Base-by-base conservation (phyloP, 2,329 filamentous ascomycete genomes). In the Monilinia polystroma region DNA sequence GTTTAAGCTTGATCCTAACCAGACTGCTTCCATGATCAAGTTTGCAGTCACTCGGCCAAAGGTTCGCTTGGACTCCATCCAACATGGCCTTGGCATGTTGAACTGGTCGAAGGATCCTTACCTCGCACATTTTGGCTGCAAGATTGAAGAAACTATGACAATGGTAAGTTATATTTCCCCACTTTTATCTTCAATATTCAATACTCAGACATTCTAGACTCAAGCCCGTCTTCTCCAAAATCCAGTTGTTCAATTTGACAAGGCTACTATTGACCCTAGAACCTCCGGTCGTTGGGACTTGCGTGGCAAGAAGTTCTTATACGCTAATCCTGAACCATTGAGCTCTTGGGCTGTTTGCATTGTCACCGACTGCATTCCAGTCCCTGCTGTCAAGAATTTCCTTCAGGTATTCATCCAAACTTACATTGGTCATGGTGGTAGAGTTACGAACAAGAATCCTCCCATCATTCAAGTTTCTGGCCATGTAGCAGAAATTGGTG, bases 21-120 rank as follows among this genome's bases (percentile, higher is more conserved):
- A 79, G 79, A 97, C 94, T 0, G 81, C 89, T 0, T 79, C 84
- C 6, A 99, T 99, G 95, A 97, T 99, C 80, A 94, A 90, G 77
- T 92, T 94, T 73, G 93, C 94, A 0, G 94, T 97, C 5, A 92
- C 90, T 7, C 84, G 89, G 1, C 95, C 95, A 0, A 76, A 77
- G 0, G 76, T 87, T 41, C 90, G 95, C n/a, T 85, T 86, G 71
- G 72, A 76, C 0, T 86, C 90, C 26, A 93, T 98, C 72, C 79
- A 87, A 59, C 76, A 84, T 4, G 90, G 90, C 20, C 85, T 97
- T 11, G 75, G 79, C 0, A 84, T 90, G 70, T 82, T 94, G 0
- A 80, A 87, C 12, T 95, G 92, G 87, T 71, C 74, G 1, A 75
- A 83, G 0, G 95, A 99, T 71, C 85, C 83, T 0, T 88, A 90